Percentiles rank a stretch among this genome's conserved stretches.
phyloP scores from a whole-genome alignment of 2,329 filamentous ascomycete genomes.

The Aspergillus latus region DNA sequence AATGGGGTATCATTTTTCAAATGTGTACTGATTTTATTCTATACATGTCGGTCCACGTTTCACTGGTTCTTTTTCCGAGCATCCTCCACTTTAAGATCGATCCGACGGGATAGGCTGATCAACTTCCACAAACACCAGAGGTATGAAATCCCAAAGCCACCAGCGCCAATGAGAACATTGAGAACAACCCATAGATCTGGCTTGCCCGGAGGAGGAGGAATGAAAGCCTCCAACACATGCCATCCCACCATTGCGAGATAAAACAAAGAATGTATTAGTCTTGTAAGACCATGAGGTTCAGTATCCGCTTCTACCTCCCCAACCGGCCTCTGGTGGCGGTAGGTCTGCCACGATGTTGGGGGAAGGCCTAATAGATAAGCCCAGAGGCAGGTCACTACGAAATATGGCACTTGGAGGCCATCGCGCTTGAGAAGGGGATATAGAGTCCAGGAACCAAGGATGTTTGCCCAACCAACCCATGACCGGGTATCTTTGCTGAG shows the following conservation, averaged over 20 bases:
- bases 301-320: conserved; percentile 40
- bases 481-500: conserved; percentile 73
- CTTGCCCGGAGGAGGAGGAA: conserved; percentile 69
- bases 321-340: conserved; percentile 52
- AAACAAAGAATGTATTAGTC: conserved; percentile 71
- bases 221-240: conserved; percentile 72
- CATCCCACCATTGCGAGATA: conserved; percentile 77
- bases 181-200: conserved; percentile 93
- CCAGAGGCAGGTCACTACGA: conserved; percentile 82
- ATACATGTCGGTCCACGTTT: conserved; percentile 10
- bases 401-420: conserved; percentile 79
- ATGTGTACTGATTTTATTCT: conserved; percentile 2
- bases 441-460: conserved; percentile 88
- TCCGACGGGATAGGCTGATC: conserved; percentile 32
- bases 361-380: conserved; percentile 86
- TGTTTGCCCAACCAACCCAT: conserved; percentile 96
- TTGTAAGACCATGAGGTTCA: conserved; percentile 58
- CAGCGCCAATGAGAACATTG: conserved; percentile 83
- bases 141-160: conserved; percentile 83
- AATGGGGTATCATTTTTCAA: conserved; percentile 31
- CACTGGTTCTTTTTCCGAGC: conserved; percentile 38
- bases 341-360: conserved; percentile 69
- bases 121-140: conserved; percentile 80
- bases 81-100: conserved; percentile 29
- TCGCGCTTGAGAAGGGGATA: conserved; percentile 87